Evolutionary conservation across 2,329 filamentous ascomycete genomes (phyloP), one percentile per base, ranked within the genome.

Genomic region (Alternaria ethzedia): DNA sequence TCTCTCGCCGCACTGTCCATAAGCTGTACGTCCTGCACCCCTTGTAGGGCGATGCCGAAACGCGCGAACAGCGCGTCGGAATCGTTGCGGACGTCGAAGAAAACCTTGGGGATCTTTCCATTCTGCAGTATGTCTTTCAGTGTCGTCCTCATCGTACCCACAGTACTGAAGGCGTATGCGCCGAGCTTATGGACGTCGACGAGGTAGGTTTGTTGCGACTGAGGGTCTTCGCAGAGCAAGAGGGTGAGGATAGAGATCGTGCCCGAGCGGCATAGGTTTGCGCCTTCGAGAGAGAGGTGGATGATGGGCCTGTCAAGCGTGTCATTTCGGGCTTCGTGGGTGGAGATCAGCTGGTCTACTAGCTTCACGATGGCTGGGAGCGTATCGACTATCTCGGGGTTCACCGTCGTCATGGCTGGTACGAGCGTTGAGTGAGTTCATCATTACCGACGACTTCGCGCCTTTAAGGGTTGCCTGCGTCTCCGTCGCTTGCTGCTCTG

Each of bases 81-180:
- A 49, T 73, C 73, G 52, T 71, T 75, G 4, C 72, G 70, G 7
- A 73, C 70, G 59, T 77, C 73, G 61, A 75, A 77, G 63, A 76
- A 75, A 30, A 70, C 70, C 26, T 75, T 75, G 9, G 70, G 55
- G 21, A 78, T 77, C 0, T 65, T 46, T 32, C 50, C 23, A 7
- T n/a, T n/a, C n/a, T n/a, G n/a, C n/a, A n/a, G n/a, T n/a, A n/a
- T n/a, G n/a, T n/a, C n/a, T n/a, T n/a, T n/a, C n/a, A n/a, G n/a
- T n/a, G n/a, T n/a, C n/a, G n/a, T n/a, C n/a, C n/a, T n/a, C n/a
- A n/a, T n/a, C n/a, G n/a, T n/a, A n/a, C n/a, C n/a, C n/a, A n/a
- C n/a, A n/a, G n/a, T n/a, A n/a, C n/a, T n/a, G n/a, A n/a, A n/a
- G n/a, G n/a, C n/a, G n/a, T 64, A 41, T 44, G 46, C 23, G 21